These are phyloP conservation scores for Anastatica hierochuntica DNA, from an alignment of 345 rosid genomes.

Conservation along the genomic window DNA sequence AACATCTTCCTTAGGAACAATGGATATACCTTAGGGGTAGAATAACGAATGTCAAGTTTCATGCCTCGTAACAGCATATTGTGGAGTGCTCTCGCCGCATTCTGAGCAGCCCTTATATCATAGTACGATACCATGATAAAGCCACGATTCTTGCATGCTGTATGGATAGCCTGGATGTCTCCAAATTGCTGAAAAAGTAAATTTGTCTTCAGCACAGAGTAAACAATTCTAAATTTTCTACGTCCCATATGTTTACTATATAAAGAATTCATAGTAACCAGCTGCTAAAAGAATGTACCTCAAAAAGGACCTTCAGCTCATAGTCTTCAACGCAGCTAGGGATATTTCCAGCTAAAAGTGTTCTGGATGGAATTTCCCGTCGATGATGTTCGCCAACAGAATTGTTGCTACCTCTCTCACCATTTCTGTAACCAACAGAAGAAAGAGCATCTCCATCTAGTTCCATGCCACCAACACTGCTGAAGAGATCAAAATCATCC, in stretches of 20 bases:
- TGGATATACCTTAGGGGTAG: slow-evolving; percentile 55
- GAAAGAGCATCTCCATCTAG: slow-evolving; percentile 57
- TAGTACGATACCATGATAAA: slow-evolving; percentile 73
- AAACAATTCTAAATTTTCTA: not conserved
- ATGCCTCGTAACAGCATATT: slow-evolving; percentile 46
- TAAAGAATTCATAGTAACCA: no score
- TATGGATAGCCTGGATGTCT: slow-evolving; percentile 60
- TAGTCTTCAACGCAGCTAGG: slow-evolving; percentile 66
- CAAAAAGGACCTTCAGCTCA: slow-evolving; percentile 67
- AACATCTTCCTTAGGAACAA: slow-evolving; percentile 3
- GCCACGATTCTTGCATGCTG: slow-evolving; percentile 79
- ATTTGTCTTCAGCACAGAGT: slow-evolving; percentile 1
- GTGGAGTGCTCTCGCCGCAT: slow-evolving; percentile 71
- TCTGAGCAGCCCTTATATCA: slow-evolving; percentile 85
- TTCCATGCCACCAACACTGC: slow-evolving; percentile 93
- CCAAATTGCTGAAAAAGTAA: slow-evolving; percentile 63
- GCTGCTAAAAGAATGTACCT: no score
- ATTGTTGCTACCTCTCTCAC: slow-evolving; percentile 37
- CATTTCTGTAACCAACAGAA: slow-evolving; percentile 28
- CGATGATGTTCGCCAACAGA: slow-evolving; percentile 45
- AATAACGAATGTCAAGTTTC: slow-evolving; percentile 78
- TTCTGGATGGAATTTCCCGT: slow-evolving; percentile 72
- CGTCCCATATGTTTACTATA: not conserved
- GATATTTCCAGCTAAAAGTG: slow-evolving; percentile 75
- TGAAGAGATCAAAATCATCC: slow-evolving; percentile 81